Evolutionary conservation across 257 asterid genomes (phyloP), one percentile per base, ranked within the genome.

Genomic region (Nemophila menziesii): DNA sequence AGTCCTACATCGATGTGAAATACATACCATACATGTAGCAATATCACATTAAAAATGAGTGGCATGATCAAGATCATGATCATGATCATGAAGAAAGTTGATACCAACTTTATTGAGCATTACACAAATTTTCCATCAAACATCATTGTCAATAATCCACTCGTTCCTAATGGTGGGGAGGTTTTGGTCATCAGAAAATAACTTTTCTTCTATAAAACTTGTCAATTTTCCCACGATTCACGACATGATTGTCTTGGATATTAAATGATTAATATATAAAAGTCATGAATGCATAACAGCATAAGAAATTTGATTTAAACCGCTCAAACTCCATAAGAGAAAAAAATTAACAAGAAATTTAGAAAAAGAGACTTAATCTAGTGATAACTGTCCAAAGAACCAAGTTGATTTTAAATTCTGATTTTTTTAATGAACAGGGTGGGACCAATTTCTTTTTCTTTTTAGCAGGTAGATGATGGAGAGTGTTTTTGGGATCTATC

Each of bases 231-330:
- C 79, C 89, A 58, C 83, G 78, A 78, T 65, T 74, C 79, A 67
- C 82, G 86, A 67, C 76, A 55, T 77, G 77, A 77, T 70, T 67
- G 52, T 55, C 60, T 44, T 63, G 10, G 51, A 21, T 43, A 55
- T 33, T 8, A 8, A 21, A 10, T 9, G 19, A 5, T 49, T 19
- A 53, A 62, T 46, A 43, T 9, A 18, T 14, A 17, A 0, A 37
- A 17, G 19, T 29, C 36, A 29, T 29, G 36, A 29, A 29, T 29
- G 3, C 4, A 7, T 29, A 7, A 29, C 12, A 29, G 3, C 4
- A 7, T 29, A 7, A 29, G 36, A 29, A 7, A 7, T 29, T 26
- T 29, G 36, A 29, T 29, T 7, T 29, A 29, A 29, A 3, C 36
- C 9, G 7, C 36, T 7, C 8, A 29, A 29, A 29, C 1, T 29